phyloP scores from a whole-genome alignment of 1,284 basidiomycete genomes.

The Ustilago trichophora region DNA sequence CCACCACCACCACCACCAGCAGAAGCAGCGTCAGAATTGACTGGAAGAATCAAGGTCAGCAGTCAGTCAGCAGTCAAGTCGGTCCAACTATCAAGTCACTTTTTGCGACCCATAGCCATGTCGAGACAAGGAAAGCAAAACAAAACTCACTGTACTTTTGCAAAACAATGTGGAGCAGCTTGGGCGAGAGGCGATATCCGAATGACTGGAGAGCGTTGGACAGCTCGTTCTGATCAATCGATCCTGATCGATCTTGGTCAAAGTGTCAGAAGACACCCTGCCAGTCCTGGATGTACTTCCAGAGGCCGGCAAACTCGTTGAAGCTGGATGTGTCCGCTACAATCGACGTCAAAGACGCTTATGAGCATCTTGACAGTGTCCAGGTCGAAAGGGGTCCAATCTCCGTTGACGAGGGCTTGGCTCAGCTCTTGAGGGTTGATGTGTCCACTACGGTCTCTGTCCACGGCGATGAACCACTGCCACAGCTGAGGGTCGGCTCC shows the following conservation, averaged over 20 bases:
- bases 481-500: constrained; percentile 61
- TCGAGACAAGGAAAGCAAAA: too few species aligned
- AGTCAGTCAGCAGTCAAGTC: constrained; percentile 5
- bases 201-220: constrained; percentile 52
- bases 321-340: constrained; percentile 57
- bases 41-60: constrained; percentile 21
- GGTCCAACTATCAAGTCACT: not conserved
- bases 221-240: constrained; percentile 53
- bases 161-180: constrained; percentile 50
- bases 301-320: constrained; percentile 57
- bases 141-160: constrained; percentile 60
- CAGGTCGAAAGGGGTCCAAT: constrained; percentile 56
- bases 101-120: too few species aligned
- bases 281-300: constrained; percentile 62
- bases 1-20: constrained; percentile 10
- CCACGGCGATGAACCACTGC: constrained; percentile 59
- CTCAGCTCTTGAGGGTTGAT: constrained; percentile 55
- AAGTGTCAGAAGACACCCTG: constrained; percentile 58
- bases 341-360: constrained; percentile 58
- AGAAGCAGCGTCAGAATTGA: constrained; percentile 19
- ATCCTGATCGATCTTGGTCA: constrained; percentile 51
- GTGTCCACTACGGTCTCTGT: constrained; percentile 51
- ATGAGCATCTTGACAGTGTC: constrained; percentile 63
- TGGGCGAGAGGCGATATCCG: constrained; percentile 54
- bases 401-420: constrained; percentile 59